phyloP scores from a whole-genome alignment of 768 basidiomycete genomes.

The Auricularia sp. region DNA sequence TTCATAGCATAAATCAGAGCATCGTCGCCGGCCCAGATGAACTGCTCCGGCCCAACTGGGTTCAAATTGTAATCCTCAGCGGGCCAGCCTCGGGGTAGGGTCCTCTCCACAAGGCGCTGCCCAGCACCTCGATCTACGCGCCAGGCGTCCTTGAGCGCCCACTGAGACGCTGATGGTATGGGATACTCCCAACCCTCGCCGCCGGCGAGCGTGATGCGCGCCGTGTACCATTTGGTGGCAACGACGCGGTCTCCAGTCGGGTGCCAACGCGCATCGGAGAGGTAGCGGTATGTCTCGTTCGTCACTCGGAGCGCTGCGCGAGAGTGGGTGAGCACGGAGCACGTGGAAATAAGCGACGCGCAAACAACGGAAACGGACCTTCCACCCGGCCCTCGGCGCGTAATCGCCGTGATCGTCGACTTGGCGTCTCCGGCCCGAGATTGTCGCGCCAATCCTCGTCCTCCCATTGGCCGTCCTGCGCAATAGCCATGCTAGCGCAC shows the following conservation, averaged over 20 bases:
- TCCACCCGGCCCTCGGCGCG: constrained; percentile 45
- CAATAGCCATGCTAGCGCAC: constrained; percentile 46
- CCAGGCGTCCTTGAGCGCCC: constrained; percentile 15
- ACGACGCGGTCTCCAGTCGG: constrained; percentile 54
- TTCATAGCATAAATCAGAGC: constrained; percentile 59
- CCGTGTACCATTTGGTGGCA: constrained; percentile 75
- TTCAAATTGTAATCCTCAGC: constrained; percentile 50
- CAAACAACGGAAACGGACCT: constrained; percentile 31
- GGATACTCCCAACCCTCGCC: constrained; percentile 67
- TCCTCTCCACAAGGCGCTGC: constrained; percentile 43
- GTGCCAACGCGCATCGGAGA: constrained; percentile 64
- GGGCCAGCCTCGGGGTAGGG: constrained; percentile 53
- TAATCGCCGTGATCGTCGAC: constrained; percentile 39
- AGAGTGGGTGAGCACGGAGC: not conserved
- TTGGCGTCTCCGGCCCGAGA: constrained; percentile 30
- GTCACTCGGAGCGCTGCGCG: constrained; percentile 40
- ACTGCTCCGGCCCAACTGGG: constrained; percentile 66
- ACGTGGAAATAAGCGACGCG: constrained; percentile 4
- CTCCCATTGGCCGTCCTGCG: constrained; percentile 14
- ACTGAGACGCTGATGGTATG: constrained; percentile 26
- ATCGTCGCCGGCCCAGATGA: constrained; percentile 51
- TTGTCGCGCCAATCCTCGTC: not conserved
- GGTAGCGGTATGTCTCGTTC: constrained; percentile 67
- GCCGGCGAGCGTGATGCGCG: constrained; percentile 51
- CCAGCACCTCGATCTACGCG: constrained; percentile 33